Base-by-base conservation (phyloP, 345 rosid species). In the Eutrema yunnanense region DNA sequence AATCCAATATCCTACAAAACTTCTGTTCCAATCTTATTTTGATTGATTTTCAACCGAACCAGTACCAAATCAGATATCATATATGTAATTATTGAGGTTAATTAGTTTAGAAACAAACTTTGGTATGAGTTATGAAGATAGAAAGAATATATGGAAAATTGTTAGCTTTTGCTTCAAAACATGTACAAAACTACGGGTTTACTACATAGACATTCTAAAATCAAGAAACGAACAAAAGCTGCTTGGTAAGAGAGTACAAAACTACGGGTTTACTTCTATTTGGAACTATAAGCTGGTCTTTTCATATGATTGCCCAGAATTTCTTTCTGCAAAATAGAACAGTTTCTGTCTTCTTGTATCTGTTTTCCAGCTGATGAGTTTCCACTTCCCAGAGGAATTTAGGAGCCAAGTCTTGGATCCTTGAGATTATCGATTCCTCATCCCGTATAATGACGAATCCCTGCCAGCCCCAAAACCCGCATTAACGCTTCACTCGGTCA, bases 301-400 rank as follows among this genome's bases (percentile, higher is more conserved):
- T 48, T 81, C 73, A 84, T 47, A 84, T 65, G 60, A 88, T 73
- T 16, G 88, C 88, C 97, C 97, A 96, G 71, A 92, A 96, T 78
- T 74, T 92, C 81, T 90, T 96, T 69, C 92, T 82, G 75, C 98
- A 87, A 29, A 92, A 75, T 41, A 96, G 72, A 57, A 88, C 92
- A 6, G 81, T 73, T 61, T 90, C 99, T 58, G 54, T 71, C 80
- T 62, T 79, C 81, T 83, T 92, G 71, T 79, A 81, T 76, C 78
- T 87, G 81, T 86, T 87, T 52, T 82, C 66, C 11, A 90, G 79
- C 62, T 65, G n/a, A 67, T 87, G 85, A 32, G 85, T 78, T 69
- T 85, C 71, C 12, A 87, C 84, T n/a, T 92, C 92, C 99, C 99
- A 92, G 34, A 92, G 69, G 74, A 82, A 87, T 56, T 87, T 95